Conservation (phyloP, 495 filamentous ascomycete genomes). For the Hypoxylon intermedium region DNA sequence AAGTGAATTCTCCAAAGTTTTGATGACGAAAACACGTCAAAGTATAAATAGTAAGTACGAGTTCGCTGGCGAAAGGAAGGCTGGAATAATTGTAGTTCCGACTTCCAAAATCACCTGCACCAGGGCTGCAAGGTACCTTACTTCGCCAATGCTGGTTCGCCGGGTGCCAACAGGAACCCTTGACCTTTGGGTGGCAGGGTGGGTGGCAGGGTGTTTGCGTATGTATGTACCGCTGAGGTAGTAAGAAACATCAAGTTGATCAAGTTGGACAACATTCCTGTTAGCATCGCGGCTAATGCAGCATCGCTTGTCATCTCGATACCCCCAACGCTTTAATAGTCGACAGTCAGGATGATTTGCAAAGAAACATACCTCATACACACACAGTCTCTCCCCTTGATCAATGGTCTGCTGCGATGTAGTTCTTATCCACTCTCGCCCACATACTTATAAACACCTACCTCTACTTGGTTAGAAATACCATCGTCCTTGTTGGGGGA, state of each 20-base stretch:
- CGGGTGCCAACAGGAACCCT: constrained; percentile 25
- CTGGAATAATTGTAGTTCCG: too few species aligned
- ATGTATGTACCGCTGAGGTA: background rate
- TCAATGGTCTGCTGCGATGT: constrained; percentile 25
- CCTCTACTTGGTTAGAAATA: constrained; percentile 2
- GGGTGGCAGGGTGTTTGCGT: background rate
- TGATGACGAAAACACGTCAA: constrained; percentile 16
- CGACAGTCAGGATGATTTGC: constrained; percentile 12
- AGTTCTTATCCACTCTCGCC: constrained; percentile 18
- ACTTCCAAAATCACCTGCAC: too few species aligned
- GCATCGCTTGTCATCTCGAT: constrained; percentile 11
- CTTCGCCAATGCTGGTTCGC: constrained; percentile 10
- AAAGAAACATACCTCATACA: constrained; percentile 23
- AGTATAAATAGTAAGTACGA: background rate
- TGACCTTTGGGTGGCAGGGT: background rate
- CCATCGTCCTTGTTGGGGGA: constrained; percentile 4
- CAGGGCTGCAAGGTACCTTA: background rate
- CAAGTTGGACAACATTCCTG: constrained; percentile 17
- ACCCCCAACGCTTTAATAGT: constrained; percentile 10
- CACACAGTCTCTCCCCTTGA: constrained; percentile 27
- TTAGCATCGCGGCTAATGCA: constrained; percentile 32
- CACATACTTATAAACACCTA: constrained; percentile 21
- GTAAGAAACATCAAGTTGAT: background rate
- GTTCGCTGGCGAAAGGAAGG: background rate
- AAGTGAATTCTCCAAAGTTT: constrained; percentile 14